Evolutionary conservation across 768 basidiomycete species (phyloP), one percentile per base, ranked within the genome.

Genomic region (Psilocybe cubensis): DNA sequence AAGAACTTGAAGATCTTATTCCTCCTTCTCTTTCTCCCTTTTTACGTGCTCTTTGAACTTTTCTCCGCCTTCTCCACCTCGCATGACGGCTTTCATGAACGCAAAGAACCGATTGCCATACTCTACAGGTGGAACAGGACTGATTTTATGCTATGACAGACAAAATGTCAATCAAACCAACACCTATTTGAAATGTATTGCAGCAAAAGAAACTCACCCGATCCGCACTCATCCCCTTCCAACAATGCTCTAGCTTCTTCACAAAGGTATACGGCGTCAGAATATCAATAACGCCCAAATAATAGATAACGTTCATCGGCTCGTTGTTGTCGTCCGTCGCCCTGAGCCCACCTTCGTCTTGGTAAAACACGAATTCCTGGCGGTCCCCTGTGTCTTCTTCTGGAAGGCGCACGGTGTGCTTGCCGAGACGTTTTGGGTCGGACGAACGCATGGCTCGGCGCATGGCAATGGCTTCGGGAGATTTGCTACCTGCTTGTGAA

Each of bases 201-300:
- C n/a, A 24, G 31, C 43, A 53, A 50, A 44, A 17, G 46, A 48
- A 0, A 85, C 94, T 70, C 65, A 97, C 96, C 64, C 90, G 76
- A 77, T 97, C 95, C 29, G 58, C 89, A 10, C 80, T 82, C 64
- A 97, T 71, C 24, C 94, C 92, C 76, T 97, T 96, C 92, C 94
- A 98, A 56, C 93, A 77, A 71, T 92, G 89, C 72, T 99, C 97
- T 18, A 88, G 53, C 70, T 84, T 86, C 81, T 99, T 99, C 58
- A 82, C 63, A 18, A 70, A 63, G 18, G 79, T 83, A 70, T 93
- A 99, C 2, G 96, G 96, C 23, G 97, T 98, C 58, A 96, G 75
- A 62, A 98, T 98, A 72, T 99, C 97, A 67, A 99, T 99, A 52
- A 99, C 84, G 21, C 97, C 96, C 8, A 98, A 78, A 71, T 98